Evolutionary conservation across 2,329 filamentous ascomycete species (phyloP).

Genomic region (Plectosphaerella sp.): DNA sequence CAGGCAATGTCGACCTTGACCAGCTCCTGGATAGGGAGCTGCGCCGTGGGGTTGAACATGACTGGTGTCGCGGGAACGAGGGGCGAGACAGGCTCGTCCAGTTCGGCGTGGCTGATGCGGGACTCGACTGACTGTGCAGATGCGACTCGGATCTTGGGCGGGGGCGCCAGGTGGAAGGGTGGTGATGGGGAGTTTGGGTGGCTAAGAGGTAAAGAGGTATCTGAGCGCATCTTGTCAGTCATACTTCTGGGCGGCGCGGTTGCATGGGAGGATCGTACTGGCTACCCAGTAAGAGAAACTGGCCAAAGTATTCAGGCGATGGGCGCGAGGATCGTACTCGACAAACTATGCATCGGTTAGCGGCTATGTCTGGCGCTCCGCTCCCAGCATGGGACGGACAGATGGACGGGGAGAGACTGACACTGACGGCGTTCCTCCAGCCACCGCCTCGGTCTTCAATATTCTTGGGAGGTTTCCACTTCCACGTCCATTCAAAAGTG

Average conservation of each 20-base stretch:
- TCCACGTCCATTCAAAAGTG: slow-evolving; percentile 94
- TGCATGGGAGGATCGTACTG: slow-evolving; percentile 44
- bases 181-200: slow-evolving; percentile 66
- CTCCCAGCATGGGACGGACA: background rate
- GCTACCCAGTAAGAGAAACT: slow-evolving; percentile 96
- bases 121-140: slow-evolving; percentile 85
- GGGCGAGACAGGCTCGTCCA: slow-evolving; percentile 56
- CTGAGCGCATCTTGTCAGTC: slow-evolving; percentile 21
- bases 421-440: slow-evolving; percentile 93
- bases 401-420: slow-evolving; percentile 32
- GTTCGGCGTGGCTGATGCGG: slow-evolving; percentile 68
- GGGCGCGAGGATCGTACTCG: slow-evolving; percentile 92
- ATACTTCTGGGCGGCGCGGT: background rate
- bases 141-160: slow-evolving; percentile 75
- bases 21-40: slow-evolving; percentile 31
- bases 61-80: slow-evolving; percentile 25
- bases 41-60: slow-evolving; percentile 10
- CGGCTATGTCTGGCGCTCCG: too few species aligned
- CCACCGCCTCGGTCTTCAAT: slow-evolving; percentile 81
- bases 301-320: slow-evolving; percentile 81
- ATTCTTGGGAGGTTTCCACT: slow-evolving; percentile 85
- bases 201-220: slow-evolving; percentile 38
- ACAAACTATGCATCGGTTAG: slow-evolving; percentile 60
- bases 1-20: slow-evolving; percentile 87
- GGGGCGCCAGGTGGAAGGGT: slow-evolving; percentile 67